Evolutionary conservation across 2,329 filamentous ascomycete species (phyloP).

Genomic region (Beauveria pseudobassiana): DNA sequence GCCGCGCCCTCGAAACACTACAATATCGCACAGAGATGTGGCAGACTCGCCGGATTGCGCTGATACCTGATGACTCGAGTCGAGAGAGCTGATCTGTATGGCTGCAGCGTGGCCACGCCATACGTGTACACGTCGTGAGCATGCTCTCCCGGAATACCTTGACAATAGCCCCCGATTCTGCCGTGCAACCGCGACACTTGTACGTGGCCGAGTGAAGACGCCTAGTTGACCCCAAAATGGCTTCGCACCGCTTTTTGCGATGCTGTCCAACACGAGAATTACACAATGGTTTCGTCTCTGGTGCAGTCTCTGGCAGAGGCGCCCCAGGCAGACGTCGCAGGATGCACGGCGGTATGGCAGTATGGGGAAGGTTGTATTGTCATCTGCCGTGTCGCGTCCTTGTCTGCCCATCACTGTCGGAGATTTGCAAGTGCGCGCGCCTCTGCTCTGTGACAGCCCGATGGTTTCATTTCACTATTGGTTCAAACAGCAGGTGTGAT

Average conservation of each 20-base stretch:
- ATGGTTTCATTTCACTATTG: not conserved
- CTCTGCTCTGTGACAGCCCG: not conserved
- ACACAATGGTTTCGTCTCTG: not conserved
- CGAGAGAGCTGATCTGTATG: not conserved
- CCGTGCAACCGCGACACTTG: slow-evolving; percentile 2
- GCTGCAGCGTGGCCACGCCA: not conserved
- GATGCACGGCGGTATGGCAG: not conserved
- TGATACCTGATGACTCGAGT: slow-evolving; percentile 9
- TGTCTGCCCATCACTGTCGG: not conserved
- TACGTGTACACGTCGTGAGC: slow-evolving; percentile 9
- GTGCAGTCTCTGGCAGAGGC: no score
- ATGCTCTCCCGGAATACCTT: not conserved
- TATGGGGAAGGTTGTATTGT: not conserved
- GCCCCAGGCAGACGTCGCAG: not conserved
- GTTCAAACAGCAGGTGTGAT: not conserved
- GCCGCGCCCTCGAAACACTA: slow-evolving; percentile 5
- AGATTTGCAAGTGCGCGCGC: not conserved
- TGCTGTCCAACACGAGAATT: slow-evolving; percentile 1
- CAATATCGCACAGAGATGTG: slow-evolving; percentile 1
- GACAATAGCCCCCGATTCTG: slow-evolving; percentile 3
- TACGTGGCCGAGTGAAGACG: not conserved
- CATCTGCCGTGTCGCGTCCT: not conserved
- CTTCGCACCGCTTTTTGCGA: not conserved
- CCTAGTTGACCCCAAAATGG: not conserved
- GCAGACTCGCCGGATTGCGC: not conserved